phyloP scores from a whole-genome alignment of 495 filamentous ascomycete genomes.

The Penicillium pancosmium region DNA sequence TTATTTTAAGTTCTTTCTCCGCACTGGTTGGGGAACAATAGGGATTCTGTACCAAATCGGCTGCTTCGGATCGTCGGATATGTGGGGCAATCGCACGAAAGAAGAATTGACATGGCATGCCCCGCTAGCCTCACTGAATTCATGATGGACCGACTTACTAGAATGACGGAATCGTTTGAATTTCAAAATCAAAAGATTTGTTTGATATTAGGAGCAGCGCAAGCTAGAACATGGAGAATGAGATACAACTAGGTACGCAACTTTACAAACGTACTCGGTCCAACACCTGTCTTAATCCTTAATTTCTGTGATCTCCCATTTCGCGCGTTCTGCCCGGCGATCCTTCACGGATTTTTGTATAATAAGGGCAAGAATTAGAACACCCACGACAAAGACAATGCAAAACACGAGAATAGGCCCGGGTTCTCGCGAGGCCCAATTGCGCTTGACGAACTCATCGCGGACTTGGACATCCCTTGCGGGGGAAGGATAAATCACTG shows the following conservation, averaged over 20 bases:
- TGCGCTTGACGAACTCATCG: neutral
- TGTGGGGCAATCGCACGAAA: neutral
- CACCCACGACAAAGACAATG: conserved; percentile 1
- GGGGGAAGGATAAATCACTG: neutral
- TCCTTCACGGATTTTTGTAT: neutral
- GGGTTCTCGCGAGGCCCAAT: neutral
- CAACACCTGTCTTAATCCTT: neutral
- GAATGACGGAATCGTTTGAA: neutral
- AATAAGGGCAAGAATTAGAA: neutral
- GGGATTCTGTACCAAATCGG: neutral
- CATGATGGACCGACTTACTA: neutral
- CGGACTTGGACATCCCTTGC: neutral
- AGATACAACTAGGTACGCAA: neutral
- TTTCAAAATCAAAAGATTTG: neutral
- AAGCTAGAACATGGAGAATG: neutral
- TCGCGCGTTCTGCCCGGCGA: neutral
- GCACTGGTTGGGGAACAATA: neutral
- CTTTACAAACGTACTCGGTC: neutral
- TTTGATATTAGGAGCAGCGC: neutral
- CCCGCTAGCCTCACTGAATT: neutral
- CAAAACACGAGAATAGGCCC: neutral
- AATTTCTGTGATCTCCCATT: neutral
- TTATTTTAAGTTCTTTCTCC: neutral
- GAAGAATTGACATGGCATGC: neutral
- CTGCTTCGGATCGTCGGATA: neutral